These are phyloP conservation scores for Pestalotiopsis sp. DNA, from an alignment of 2,329 filamentous ascomycete genomes.

Conservation along the genomic window DNA sequence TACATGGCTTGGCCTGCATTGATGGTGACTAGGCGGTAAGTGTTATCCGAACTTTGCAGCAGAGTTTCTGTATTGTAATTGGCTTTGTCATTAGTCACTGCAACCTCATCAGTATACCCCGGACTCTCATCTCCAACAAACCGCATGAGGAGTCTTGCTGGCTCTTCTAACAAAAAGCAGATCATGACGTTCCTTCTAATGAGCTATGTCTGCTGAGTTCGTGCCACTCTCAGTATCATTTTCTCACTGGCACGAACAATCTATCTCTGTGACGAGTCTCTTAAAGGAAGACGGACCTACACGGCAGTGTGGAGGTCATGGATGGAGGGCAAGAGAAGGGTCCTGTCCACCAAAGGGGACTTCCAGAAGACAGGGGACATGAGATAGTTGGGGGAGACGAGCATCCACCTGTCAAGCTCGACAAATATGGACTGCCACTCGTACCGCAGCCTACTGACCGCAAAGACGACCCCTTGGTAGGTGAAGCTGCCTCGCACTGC, in stretches of 20 bases:
- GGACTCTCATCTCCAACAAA: neutral
- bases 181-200: neutral
- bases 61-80: too few relatives aligned
- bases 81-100: neutral
- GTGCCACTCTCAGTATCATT: neutral
- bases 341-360: neutral
- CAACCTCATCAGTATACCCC: neutral
- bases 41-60: neutral
- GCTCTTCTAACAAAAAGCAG: neutral
- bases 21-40: neutral
- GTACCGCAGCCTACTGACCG: constrained; percentile 3
- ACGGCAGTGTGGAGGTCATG: neutral
- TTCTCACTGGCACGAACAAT: neutral
- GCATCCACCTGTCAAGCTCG: neutral
- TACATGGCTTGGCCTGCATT: neutral
- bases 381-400: neutral
- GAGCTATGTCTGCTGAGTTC: too few relatives aligned
- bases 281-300: neutral
- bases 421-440: constrained; percentile 6
- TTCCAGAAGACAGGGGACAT: neutral
- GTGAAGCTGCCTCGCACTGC: neutral
- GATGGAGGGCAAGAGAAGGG: neutral
- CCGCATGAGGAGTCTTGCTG: neutral
- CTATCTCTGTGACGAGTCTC: neutral
- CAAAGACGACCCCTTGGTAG: constrained; percentile 8